Evolutionary conservation across 176 grass and related monocot species (phyloP), one percentile per base, ranked within the genome.

Genomic region (Dendrocalamus sinicus): DNA sequence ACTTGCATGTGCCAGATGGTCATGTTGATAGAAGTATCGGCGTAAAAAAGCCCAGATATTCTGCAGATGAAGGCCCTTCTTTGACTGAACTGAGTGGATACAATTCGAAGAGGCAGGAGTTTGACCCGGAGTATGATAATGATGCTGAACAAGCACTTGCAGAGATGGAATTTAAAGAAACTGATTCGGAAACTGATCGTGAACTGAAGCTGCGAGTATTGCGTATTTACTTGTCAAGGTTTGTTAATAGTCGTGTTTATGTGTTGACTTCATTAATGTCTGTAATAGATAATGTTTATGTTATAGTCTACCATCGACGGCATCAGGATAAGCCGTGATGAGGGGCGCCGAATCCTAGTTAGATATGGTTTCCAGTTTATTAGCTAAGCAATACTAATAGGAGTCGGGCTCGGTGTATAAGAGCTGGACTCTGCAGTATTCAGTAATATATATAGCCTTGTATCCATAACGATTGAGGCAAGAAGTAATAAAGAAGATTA

Each of bases 91-190:
- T 94, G 53, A 99, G 96, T 85, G 93, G 93, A 58, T 99, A 92
- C 75, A 99, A 99, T 88, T 46, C 92, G 47, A 99, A 99, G 84
- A 92, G 96, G 54, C 88, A 94, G 17, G 96, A 99, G 70, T 99
- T 99, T 94, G 96, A 99, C 73, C 96, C 96, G 9, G 96, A 99
- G 81, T 99, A 99, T 83, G 96, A 99, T 72, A 96, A 99, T 61
- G 92, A 99, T 84, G 96, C 96, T 46, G 96, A 99, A 67, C 93
- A 96, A 78, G 89, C 96, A 52, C 91, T 99, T 10, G 93, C 96
- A 61, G 96, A 99, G 71, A 99, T 99, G 96, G 96, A 96, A 62
- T 96, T 99, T 61, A 99, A 96, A 88, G 96, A 99, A 85, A 96
- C 88, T 61, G 96, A 99, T 74, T 88, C 76, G 0, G 96, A 95